Evolutionary conservation across 2,329 filamentous ascomycete genomes (phyloP), one percentile per base, ranked within the genome.

Genomic region (Chrysoporthe cubensis): DNA sequence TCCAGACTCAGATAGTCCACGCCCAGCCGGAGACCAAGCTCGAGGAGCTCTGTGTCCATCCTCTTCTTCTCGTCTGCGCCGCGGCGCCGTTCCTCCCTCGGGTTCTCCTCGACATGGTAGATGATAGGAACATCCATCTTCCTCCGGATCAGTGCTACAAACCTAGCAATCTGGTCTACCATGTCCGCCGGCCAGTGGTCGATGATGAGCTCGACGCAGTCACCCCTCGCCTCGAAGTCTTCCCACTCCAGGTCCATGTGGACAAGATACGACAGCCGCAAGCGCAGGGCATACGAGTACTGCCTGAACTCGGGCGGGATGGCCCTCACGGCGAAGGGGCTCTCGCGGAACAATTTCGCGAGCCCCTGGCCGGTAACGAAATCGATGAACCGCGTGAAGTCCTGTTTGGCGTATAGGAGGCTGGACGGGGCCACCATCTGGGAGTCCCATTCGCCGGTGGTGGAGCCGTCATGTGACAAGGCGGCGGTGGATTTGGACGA

Each of bases 1-100:
- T 92, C 88, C 5, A 92, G 78, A 44, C 86, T 88, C 63, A 89
- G 73, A 71, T 88, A 92, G 64, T 91, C 89, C 2, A 90, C 88
- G 1, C 86, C 88, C 57, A 92, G 81, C 16, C 89, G 86, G 32
- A 91, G 78, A 5, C 89, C 90, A 70, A 91, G 87, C 52, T 87
- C 82, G 32, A 91, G 80, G 40, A 91, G 78, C 65, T 85, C 82
- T 16, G 87, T 76, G 72, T 91, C 90, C 64, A 80, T 75, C 7
- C 75, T 62, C 64, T 81, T 75, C 66, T 76, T 79, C 69, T 83
- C 80, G 14, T 79, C 78, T 3, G 73, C 71, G 2, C 77, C 52
- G 43, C 80, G 75, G 50, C 75, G 75, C n/a, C 79, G 76, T 71
- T 82, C 80, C 50, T 79, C 80, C 32, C 80, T 79, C 0, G 81